Percentiles rank a stretch among this genome's conserved stretches.
phyloP scores from a whole-genome alignment of 192 early-diverging fungal species.

The Dissophora globulifera region DNA sequence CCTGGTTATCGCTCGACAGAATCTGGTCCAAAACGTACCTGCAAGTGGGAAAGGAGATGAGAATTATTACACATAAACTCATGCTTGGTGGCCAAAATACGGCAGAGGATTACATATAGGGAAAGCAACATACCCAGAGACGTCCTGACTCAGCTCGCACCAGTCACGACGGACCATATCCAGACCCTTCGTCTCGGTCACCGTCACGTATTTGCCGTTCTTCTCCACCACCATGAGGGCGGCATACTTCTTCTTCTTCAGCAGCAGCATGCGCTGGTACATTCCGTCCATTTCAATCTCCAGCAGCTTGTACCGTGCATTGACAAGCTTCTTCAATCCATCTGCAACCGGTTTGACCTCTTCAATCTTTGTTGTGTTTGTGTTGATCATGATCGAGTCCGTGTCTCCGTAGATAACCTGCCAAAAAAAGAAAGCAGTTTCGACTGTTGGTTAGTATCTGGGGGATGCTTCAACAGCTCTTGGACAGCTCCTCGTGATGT shows the following conservation, averaged over 20 bases:
- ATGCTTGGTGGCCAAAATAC: too few species aligned
- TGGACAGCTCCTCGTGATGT: background rate
- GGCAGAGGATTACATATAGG: too few species aligned
- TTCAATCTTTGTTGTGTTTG: slow-evolving; percentile 74
- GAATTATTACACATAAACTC: too few species aligned
- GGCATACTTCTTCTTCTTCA: slow-evolving; percentile 99
- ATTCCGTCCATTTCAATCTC: slow-evolving; percentile 98
- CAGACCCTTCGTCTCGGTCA: slow-evolving; percentile 91
- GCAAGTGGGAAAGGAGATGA: too few species aligned
- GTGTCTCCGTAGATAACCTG: slow-evolving; percentile 99
- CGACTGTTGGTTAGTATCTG: too few species aligned
- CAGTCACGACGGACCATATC: slow-evolving; percentile 98
- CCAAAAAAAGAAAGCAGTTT: background rate
- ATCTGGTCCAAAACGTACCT: slow-evolving; percentile 76
- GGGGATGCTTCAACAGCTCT: too few species aligned
- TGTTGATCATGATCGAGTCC: slow-evolving; percentile 98
- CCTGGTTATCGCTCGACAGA: slow-evolving; percentile 53
- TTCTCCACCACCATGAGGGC: slow-evolving; percentile 76
- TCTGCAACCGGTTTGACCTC: slow-evolving; percentile 85
- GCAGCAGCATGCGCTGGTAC: slow-evolving; percentile 87
- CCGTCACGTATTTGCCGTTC: slow-evolving; percentile 60
- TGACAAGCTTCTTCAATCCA: slow-evolving; percentile 85
- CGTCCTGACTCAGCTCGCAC: slow-evolving; percentile 94
- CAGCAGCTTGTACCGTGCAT: slow-evolving; percentile 91
- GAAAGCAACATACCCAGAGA: slow-evolving; percentile 66